A percentile compares a stretch with the other conserved stretches of the same genome.
Evolutionary conservation across 2,329 filamentous ascomycete species (phyloP).

Genomic region (Aspergillus fumigatiaffinis): DNA sequence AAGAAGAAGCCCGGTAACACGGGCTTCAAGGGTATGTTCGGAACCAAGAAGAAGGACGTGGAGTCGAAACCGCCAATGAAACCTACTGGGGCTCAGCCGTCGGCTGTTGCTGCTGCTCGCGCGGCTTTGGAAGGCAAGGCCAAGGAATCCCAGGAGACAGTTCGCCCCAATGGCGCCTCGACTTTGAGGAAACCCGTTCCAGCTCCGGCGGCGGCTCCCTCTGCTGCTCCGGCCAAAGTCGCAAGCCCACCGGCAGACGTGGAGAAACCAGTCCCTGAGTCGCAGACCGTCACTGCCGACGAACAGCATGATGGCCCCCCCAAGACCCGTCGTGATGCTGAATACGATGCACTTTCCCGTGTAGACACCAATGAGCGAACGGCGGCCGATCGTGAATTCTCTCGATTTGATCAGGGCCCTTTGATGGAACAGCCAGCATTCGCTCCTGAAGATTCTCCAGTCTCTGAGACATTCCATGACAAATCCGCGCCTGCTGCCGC

Average conservation of each 20-base stretch:
- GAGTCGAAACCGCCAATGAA: constrained; percentile 28
- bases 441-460: constrained; percentile 53
- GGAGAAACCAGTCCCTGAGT: constrained; percentile 16
- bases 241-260: constrained; percentile 6
- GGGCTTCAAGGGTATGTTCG: constrained; percentile 44
- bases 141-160: constrained; percentile 28
- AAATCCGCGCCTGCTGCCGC: constrained; percentile 7
- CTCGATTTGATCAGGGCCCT: constrained; percentile 82
- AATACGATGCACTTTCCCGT: constrained; percentile 56
- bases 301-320: constrained; percentile 26
- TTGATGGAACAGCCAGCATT: constrained; percentile 83
- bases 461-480: constrained; percentile 15
- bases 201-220: constrained; percentile 8
- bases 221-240: constrained; percentile 7
- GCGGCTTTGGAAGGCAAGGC: constrained; percentile 39
- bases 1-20: constrained; percentile 41
- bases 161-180: constrained; percentile 21
- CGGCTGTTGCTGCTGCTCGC: constrained; percentile 41
- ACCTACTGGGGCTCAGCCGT: constrained; percentile 28
- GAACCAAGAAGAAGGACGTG: constrained; percentile 36
- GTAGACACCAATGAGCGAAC: constrained; percentile 51
- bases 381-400: constrained; percentile 50
- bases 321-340: constrained; percentile 47
- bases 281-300: constrained; percentile 1
- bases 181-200: constrained; percentile 33